Conservation (phyloP, 495 filamentous ascomycete species). For the Trichoderma asperelloides region DNA sequence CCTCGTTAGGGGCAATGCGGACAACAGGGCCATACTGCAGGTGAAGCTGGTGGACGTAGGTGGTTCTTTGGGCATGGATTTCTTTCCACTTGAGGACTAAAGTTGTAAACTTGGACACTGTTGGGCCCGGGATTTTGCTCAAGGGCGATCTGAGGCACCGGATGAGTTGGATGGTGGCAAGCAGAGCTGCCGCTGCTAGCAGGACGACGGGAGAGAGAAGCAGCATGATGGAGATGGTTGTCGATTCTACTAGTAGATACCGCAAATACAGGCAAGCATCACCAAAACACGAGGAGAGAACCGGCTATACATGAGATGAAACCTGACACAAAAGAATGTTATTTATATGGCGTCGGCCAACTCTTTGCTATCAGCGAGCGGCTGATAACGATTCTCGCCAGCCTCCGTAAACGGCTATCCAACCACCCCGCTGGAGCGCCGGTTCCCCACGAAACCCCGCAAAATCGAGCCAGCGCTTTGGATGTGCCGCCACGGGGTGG, state of each 20-base stretch:
- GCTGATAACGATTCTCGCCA: too few relatives aligned
- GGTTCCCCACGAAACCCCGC: conserved; percentile 4
- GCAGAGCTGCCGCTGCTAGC: conserved; percentile 11
- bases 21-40: conserved; percentile 47
- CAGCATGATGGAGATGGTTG: conserved; percentile 19
- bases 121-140: conserved; percentile 43
- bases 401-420: not conserved
- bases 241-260: not conserved
- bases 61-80: conserved; percentile 43
- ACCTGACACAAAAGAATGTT: too few relatives aligned
- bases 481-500: not conserved
- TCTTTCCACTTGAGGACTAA: conserved; percentile 48
- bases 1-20: conserved; percentile 50
- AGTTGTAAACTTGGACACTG: conserved; percentile 43
- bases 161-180: conserved; percentile 16
- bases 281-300: not conserved
- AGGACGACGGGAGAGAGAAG: conserved; percentile 20
- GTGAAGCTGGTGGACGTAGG: conserved; percentile 48
- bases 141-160: conserved; percentile 29
- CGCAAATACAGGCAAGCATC: too few relatives aligned
- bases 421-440: not conserved
- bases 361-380: too few relatives aligned
- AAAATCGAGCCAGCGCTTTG: not conserved
- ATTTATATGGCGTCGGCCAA: too few relatives aligned
- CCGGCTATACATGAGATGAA: too few relatives aligned